These are phyloP conservation scores for Phytophthora idaei DNA, from an alignment of 352 stramenopile genomes.

Conservation along the genomic window DNA sequence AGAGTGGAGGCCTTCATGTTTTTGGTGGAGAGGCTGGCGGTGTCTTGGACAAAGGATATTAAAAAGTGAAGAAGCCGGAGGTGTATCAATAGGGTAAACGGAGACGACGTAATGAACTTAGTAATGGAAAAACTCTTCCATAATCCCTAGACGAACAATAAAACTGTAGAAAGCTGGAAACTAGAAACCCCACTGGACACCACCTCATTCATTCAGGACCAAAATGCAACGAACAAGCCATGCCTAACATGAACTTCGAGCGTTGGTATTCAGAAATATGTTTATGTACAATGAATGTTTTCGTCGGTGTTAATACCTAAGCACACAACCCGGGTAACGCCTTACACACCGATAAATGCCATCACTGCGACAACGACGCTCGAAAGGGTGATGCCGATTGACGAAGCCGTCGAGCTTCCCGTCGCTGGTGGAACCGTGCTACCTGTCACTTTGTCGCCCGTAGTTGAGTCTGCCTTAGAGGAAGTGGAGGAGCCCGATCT, in stretches of 20 bases:
- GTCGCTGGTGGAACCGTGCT: slow-evolving; percentile 7
- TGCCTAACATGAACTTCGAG: too few relatives aligned
- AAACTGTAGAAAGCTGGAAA: not conserved
- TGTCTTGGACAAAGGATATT: not conserved
- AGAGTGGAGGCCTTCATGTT: slow-evolving; percentile 12
- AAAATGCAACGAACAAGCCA: too few relatives aligned
- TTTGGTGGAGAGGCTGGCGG: not conserved
- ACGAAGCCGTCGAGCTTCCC: slow-evolving; percentile 11
- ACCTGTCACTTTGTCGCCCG: slow-evolving; percentile 17
- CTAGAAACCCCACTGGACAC: not conserved
- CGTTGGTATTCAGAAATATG: too few relatives aligned
- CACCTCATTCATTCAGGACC: too few relatives aligned
- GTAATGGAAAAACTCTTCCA: not conserved
- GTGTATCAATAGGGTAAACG: not conserved
- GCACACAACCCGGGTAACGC: too few relatives aligned
- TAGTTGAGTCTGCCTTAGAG: not conserved
- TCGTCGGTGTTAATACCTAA: too few relatives aligned
- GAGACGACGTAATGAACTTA: not conserved
- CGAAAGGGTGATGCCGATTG: slow-evolving; percentile 5
- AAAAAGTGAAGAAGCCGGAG: not conserved
- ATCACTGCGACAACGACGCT: not conserved
- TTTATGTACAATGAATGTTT: too few relatives aligned
- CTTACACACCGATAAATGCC: slow-evolving; percentile 4
- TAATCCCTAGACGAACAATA: not conserved
- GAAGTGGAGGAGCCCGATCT: not conserved